Evolutionary conservation across 106 monocot genomes (phyloP).

Genomic region (Phalaenopsis aphrodite): DNA sequence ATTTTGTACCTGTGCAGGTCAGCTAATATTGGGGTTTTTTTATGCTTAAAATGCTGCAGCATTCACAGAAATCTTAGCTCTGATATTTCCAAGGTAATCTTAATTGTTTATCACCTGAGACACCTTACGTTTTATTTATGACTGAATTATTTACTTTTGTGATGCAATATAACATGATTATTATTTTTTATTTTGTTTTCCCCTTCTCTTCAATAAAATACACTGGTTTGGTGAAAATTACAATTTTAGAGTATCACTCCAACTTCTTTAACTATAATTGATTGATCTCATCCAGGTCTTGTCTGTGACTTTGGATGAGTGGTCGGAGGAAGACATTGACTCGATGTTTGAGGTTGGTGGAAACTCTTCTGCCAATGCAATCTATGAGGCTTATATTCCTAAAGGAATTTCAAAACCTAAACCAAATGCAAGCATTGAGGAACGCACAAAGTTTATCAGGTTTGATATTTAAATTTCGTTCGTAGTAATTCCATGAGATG

Average conservation of each 20-base stretch:
- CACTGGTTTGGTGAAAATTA: not conserved
- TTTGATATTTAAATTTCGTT: constrained; percentile 9
- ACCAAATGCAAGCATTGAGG: constrained; percentile 40
- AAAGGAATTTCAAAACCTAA: constrained; percentile 42
- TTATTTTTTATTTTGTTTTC: not conserved
- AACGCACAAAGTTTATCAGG: constrained; percentile 62
- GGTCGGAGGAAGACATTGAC: constrained; percentile 65
- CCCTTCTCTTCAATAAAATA: not conserved
- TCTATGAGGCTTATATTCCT: constrained; percentile 82
- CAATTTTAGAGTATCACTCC: not conserved
- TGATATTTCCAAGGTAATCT: constrained; percentile 66
- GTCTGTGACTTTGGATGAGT: constrained; percentile 80
- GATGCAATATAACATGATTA: not conserved
- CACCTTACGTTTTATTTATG: not conserved
- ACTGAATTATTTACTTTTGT: not conserved
- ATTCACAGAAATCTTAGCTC: constrained; percentile 72
- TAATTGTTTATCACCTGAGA: not conserved
- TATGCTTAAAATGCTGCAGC: constrained; percentile 71
- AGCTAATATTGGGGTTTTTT: constrained; percentile 70
- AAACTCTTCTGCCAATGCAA: constrained; percentile 65
- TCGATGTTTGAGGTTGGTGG: constrained; percentile 75
- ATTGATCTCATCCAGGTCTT: constrained; percentile 38
- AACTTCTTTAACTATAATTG: not conserved
- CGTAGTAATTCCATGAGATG: not conserved
- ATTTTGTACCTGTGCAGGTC: constrained; percentile 36